phyloP scores from a whole-genome alignment of 495 filamentous ascomycete species.

The Penicillium coffeae region DNA sequence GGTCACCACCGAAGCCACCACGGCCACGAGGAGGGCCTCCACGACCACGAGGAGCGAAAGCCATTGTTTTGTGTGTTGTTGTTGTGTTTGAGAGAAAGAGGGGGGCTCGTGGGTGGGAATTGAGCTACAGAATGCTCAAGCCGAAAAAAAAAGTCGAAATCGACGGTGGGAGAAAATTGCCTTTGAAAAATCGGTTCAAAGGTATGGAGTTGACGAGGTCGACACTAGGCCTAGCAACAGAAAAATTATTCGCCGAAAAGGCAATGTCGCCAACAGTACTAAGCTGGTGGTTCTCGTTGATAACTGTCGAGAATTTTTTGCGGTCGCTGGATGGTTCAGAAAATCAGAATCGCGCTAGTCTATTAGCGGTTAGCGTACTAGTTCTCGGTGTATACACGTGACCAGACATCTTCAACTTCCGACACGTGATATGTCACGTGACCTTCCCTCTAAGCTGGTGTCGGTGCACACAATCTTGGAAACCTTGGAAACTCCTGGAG shows the following conservation, averaged over 20 bases:
- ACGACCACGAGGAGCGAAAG: constrained; percentile 39
- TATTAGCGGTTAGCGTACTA: constrained; percentile 19
- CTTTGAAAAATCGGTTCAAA: constrained; percentile 14
- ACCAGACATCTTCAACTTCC: constrained; percentile 7
- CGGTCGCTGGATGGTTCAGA: constrained; percentile 43
- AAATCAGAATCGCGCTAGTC: constrained; percentile 44
- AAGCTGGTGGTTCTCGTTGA: constrained; percentile 42
- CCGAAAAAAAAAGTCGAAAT: constrained; percentile 9
- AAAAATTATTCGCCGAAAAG: constrained; percentile 21
- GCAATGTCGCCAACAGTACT: constrained; percentile 30
- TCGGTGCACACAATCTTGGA: no score
- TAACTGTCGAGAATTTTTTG: constrained; percentile 46
- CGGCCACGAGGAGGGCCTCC: constrained; percentile 24
- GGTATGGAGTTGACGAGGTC: constrained; percentile 10
- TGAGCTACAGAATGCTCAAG: constrained; percentile 29
- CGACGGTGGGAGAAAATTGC: constrained; percentile 15
- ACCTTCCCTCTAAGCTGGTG: no score
- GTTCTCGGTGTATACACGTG: constrained; percentile 28
- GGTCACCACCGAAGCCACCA: constrained; percentile 42
- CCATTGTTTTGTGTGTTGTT: constrained; percentile 32
- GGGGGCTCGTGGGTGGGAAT: constrained; percentile 6
- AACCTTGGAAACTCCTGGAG: no score
- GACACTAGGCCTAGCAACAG: constrained; percentile 20
- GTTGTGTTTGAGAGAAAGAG: constrained; percentile 10
- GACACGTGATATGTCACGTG: no score